These are phyloP conservation scores for Thymus mandschuricus DNA, from an alignment of 257 asterid genomes.

Conservation along the genomic window DNA sequence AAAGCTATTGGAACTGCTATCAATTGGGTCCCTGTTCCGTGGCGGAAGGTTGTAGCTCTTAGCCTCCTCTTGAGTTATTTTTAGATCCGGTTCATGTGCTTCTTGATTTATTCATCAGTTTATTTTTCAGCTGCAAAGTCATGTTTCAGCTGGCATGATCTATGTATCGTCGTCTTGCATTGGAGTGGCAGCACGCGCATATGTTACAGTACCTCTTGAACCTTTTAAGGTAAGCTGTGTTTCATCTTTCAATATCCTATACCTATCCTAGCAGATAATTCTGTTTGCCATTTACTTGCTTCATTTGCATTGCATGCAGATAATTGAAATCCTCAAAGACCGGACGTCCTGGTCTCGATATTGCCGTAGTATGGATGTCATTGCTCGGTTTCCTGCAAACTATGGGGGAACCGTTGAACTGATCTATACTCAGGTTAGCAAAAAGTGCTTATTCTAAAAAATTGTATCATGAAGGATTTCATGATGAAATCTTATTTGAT, in stretches of 20 bases:
- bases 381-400: conserved; percentile 37
- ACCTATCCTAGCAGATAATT: conserved; percentile 10
- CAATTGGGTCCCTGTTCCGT: conserved; percentile 43
- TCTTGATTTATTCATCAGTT: conserved; percentile 29
- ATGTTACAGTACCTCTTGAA: conserved; percentile 37
- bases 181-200: conserved; percentile 59
- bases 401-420: conserved; percentile 50
- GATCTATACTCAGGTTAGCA: conserved; percentile 45
- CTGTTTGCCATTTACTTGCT: conserved; percentile 10
- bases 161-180: conserved; percentile 37
- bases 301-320: conserved; percentile 34
- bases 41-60: conserved; percentile 39
- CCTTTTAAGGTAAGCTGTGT: conserved; percentile 44
- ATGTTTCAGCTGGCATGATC: conserved; percentile 28
- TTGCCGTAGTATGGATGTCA: conserved; percentile 43
- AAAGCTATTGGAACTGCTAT: conserved; percentile 50
- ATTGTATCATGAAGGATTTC: conserved; percentile 17
- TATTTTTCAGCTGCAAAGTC: conserved; percentile 38
- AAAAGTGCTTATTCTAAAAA: conserved; percentile 11
- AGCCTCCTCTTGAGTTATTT: conserved; percentile 25
- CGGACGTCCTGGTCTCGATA: conserved; percentile 43
- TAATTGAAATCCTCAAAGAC: conserved; percentile 46
- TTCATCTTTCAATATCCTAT: conserved; percentile 18
- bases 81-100: conserved; percentile 2
- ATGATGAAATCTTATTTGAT: conserved; percentile 3